A percentile compares a stretch with the other conserved stretches of the same genome.
Conservation (phyloP, 306 rosid genomes). For the Lotus japonicus region DNA sequence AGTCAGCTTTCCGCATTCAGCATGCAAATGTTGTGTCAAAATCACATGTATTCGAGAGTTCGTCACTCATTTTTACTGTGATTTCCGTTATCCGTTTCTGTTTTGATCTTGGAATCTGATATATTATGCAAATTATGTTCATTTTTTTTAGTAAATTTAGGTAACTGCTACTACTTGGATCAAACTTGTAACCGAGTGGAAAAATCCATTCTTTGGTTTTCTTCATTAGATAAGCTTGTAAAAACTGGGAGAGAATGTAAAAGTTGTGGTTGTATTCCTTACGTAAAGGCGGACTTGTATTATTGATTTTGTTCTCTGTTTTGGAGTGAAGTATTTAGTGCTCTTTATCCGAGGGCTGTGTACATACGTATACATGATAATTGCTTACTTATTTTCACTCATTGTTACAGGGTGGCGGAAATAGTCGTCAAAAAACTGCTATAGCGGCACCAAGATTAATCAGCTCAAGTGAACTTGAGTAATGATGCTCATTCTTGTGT, state of each 20-base stretch:
- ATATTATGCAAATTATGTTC: neutral
- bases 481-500: conserved; percentile 23
- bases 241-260: neutral
- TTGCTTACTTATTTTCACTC: conserved; percentile 16
- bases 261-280: neutral
- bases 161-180: neutral
- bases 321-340: neutral
- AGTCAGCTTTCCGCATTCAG: neutral
- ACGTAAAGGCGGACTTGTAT: neutral
- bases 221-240: neutral
- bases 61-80: neutral
- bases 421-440: conserved; percentile 44
- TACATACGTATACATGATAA: neutral
- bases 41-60: neutral
- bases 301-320: neutral
- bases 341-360: neutral
- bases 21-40: neutral
- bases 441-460: conserved; percentile 83
- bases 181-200: neutral
- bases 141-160: neutral
- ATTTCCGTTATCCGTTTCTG: neutral
- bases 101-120: neutral
- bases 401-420: conserved; percentile 75
- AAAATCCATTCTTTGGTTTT: neutral
- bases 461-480: conserved; percentile 92